These are phyloP conservation scores for Lachnellula arida DNA, from an alignment of 2,329 filamentous ascomycete genomes.

Conservation along the genomic window DNA sequence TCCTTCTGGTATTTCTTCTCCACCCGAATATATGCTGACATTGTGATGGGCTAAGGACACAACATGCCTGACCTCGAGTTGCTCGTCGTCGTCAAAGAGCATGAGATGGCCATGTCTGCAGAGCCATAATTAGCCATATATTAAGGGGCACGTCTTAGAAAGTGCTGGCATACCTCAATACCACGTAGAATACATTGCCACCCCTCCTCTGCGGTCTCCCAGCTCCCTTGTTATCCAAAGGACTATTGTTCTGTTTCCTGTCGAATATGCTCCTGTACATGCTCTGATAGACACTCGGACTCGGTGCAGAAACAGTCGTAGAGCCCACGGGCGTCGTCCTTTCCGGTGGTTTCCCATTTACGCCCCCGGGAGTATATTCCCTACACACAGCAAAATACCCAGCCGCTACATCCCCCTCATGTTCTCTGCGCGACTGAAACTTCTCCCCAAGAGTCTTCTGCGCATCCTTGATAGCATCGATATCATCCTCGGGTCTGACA, in stretches of 20 bases:
- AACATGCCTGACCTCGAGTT: conserved; percentile 93
- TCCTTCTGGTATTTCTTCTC: conserved; percentile 74
- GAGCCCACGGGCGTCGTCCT: conserved; percentile 75
- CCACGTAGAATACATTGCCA: conserved; percentile 89
- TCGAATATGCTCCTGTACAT: conserved; percentile 98
- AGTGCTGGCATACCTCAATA: conserved; percentile 59
- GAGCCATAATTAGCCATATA: conserved; percentile 9
- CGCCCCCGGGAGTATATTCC: conserved; percentile 85
- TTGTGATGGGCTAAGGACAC: conserved; percentile 87
- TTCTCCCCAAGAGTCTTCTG: conserved; percentile 57
- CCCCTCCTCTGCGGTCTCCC: conserved; percentile 48
- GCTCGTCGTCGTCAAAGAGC: conserved; percentile 94
- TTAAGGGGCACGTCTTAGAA: conserved; percentile 7
- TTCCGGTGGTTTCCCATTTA: conserved; percentile 90
- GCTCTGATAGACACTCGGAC: conserved; percentile 92
- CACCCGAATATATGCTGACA: conserved; percentile 79
- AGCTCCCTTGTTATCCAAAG: conserved; percentile 31
- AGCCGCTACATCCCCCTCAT: conserved; percentile 74
- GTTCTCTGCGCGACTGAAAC: conserved; percentile 48
- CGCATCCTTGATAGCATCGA: conserved; percentile 56
- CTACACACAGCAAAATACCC: conserved; percentile 95
- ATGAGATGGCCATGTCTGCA: conserved; percentile 86
- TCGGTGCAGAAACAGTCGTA: conserved; percentile 68
- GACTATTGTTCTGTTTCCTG: conserved; percentile 51
- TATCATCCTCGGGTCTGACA: conserved; percentile 59